These are phyloP conservation scores for Mortierella antarctica DNA, from an alignment of 192 early-diverging fungal species.

Conservation along the genomic window DNA sequence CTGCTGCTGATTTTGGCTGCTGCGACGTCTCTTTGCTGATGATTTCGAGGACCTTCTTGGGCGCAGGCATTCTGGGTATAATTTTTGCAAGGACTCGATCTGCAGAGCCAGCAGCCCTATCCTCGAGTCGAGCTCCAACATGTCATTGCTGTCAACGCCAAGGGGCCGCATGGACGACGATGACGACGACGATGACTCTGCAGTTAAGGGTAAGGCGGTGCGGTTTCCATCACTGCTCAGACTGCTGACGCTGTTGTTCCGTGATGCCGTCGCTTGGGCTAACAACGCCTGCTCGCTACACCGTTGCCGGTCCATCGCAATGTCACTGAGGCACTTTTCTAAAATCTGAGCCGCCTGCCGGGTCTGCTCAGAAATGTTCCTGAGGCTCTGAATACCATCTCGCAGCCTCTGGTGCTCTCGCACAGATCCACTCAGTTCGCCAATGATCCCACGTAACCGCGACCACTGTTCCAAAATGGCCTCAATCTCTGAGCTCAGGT, in stretches of 20 bases:
- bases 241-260: conserved; percentile 17
- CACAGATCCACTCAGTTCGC: conserved; percentile 22
- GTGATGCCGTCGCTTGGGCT: conserved; percentile 1
- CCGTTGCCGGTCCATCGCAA: conserved; percentile 20
- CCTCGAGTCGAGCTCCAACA: conserved; percentile 47
- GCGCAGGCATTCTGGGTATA: conserved; percentile 42
- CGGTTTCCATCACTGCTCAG: conserved; percentile 6
- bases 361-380: conserved; percentile 35
- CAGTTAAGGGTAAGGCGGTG: conserved; percentile 1
- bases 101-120: conserved; percentile 30
- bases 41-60: background rate
- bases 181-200: background rate
- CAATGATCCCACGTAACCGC: conserved; percentile 20
- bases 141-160: conserved; percentile 49
- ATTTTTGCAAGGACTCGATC: conserved; percentile 35
- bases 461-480: conserved; percentile 27
- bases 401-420: conserved; percentile 48
- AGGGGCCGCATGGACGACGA: no score
- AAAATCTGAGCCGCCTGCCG: conserved; percentile 18
- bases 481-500: conserved; percentile 25
- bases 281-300: conserved; percentile 8
- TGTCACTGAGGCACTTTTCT: conserved; percentile 32
- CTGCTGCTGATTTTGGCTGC: background rate
- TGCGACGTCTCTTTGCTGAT: background rate
- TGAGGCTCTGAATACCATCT: conserved; percentile 40